Conservation (phyloP, 305 asterid species). For the Plantago coronopus region DNA sequence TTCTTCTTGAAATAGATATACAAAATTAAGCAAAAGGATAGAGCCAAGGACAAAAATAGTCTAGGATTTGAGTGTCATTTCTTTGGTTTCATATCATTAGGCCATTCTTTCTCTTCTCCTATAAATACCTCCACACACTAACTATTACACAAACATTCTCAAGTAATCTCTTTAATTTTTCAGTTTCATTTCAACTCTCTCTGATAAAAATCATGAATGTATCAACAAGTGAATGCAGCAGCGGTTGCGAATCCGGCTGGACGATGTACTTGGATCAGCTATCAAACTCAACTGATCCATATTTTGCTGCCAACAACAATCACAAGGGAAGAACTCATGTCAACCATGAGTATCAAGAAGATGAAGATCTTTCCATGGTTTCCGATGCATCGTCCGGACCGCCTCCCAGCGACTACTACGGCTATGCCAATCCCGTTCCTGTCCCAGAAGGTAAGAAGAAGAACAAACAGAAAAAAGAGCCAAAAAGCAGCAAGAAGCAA, state of each 20-base stretch:
- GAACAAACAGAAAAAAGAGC: slow-evolving; percentile 38
- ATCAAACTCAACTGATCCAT: slow-evolving; percentile 43
- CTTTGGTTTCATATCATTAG: slow-evolving; percentile 33
- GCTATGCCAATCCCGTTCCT: slow-evolving; percentile 22
- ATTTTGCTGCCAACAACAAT: slow-evolving; percentile 15
- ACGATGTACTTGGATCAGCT: slow-evolving; percentile 70
- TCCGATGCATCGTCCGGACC: slow-evolving; percentile 93
- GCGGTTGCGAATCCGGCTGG: slow-evolving; percentile 95
- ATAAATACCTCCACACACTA: slow-evolving; percentile 30
- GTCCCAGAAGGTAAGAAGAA: slow-evolving; percentile 29
- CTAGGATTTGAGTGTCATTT: slow-evolving; percentile 47
- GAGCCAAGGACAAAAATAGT: slow-evolving; percentile 59
- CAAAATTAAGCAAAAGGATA: slow-evolving; percentile 37
- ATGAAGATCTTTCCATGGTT: slow-evolving; percentile 79
- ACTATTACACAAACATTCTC: neutral
- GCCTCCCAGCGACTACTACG: slow-evolving; percentile 44
- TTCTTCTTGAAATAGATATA: slow-evolving; percentile 32
- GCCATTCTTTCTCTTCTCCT: slow-evolving; percentile 23
- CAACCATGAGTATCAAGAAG: slow-evolving; percentile 28
- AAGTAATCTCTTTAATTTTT: too few species aligned
- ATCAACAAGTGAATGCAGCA: slow-evolving; percentile 65
- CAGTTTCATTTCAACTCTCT: neutral
- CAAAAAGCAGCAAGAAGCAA: slow-evolving; percentile 14
- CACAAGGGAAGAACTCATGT: slow-evolving; percentile 23
- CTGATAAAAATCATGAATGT: slow-evolving; percentile 37